Base-by-base conservation (phyloP, 176 grass and related monocot species). In the Dactylis glomerata region DNA sequence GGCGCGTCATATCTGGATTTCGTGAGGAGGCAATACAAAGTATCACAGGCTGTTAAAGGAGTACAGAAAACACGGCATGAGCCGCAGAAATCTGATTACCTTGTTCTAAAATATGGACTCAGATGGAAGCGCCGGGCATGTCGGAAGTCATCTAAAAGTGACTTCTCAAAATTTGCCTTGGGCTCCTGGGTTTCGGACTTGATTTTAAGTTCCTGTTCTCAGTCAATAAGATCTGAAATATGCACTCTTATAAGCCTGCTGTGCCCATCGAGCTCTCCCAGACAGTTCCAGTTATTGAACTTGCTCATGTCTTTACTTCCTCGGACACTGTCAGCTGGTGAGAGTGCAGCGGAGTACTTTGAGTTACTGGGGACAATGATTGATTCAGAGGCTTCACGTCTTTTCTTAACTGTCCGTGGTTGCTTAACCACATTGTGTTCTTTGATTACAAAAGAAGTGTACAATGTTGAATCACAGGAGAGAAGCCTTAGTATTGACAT, bases 1-100 rank as follows among this genome's bases (percentile, higher is more conserved):
- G 96, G 96, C 47, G 93, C 96, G 55, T 95, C 96, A 80, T 98
- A 98, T 88, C 81, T 98, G 19, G 96, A 98, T 91, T 98, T 98
- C 76, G 96, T 93, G 28, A 88, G 91, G 90, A 89, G 96, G 71
- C 96, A 98, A 81, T 98, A 93, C 79, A 98, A 95, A 85, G 86
- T 98, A 44, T 93, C 96, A 68, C 92, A 93, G 38, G 83, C 66
- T 15, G 81, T 88, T 64, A 98, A 98, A 88, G 87, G 85, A 84
- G 68, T 84, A 64, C 89, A 81, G 33, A 93, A 77, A 81, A 67
- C 54, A 40, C 87, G 73, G 10, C 86, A 92, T 68, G 93, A 92
- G 76, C 75, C 86, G 11, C 88, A 94, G 26, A 97, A 94, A 85
- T 87, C 85, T 62, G 96, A 98, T 56, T 92, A 87, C 75, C 83